Percentiles rank a stretch among this genome's conserved stretches.
Conservation (phyloP, 2,329 filamentous ascomycete species). For the Zymoseptoria passerinii region DNA sequence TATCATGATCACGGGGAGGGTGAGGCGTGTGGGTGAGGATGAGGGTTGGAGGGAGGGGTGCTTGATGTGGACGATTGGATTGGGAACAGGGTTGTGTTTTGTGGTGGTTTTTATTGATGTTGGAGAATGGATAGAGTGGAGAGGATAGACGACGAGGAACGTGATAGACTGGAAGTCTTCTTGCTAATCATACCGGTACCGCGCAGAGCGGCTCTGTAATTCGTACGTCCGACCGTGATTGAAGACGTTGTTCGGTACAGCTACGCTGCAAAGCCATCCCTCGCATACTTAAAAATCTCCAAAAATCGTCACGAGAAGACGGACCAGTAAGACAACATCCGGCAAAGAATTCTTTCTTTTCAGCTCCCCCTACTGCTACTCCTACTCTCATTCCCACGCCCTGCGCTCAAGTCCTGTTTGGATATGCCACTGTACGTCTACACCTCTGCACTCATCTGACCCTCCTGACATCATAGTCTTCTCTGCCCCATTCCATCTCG, state of each 20-base stretch:
- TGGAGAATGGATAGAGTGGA: neutral
- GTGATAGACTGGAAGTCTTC: neutral
- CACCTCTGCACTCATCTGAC: neutral
- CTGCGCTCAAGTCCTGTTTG: neutral
- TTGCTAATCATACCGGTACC: neutral
- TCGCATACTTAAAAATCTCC: neutral
- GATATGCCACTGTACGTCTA: neutral
- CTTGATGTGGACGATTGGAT: no score
- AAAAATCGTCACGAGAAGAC: neutral
- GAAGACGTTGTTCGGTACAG: no score
- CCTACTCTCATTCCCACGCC: neutral
- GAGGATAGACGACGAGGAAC: neutral
- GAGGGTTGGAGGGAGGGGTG: no score
- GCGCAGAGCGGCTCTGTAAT: neutral
- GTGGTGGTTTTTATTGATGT: neutral
- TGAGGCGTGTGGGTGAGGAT: constrained; percentile 22
- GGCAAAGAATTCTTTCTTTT: neutral
- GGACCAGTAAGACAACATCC: neutral
- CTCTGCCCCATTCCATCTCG: neutral
- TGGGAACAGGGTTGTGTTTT: no score
- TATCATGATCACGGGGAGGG: constrained; percentile 32
- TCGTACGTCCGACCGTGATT: neutral
- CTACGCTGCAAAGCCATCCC: no score
- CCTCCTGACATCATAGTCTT: no score
- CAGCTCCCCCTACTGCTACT: neutral